These are phyloP conservation scores for Talaromyces thailandensis DNA, from an alignment of 495 filamentous ascomycete genomes.

Conservation along the genomic window DNA sequence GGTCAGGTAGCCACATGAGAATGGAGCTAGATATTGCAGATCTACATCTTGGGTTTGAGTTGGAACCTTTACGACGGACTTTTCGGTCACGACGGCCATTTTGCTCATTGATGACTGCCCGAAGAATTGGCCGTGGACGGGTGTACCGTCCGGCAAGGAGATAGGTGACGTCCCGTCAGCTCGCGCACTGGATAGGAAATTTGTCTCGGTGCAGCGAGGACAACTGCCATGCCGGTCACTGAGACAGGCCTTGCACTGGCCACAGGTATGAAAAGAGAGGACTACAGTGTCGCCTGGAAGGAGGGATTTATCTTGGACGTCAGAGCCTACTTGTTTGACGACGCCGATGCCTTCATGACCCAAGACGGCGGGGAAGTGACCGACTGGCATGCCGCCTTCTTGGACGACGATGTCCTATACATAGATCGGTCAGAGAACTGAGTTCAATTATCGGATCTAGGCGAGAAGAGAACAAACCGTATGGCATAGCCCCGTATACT, in stretches of 20 bases:
- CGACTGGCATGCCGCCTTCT: slow-evolving; percentile 33
- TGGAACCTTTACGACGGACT: slow-evolving; percentile 21
- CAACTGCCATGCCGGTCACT: slow-evolving; percentile 21
- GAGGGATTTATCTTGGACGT: slow-evolving; percentile 27
- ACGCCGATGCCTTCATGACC: slow-evolving; percentile 46
- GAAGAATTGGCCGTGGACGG: slow-evolving; percentile 31
- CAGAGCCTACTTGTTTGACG: slow-evolving; percentile 33
- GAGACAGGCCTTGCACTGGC: slow-evolving; percentile 17
- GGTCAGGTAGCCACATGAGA: slow-evolving; percentile 40
- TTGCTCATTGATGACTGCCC: slow-evolving; percentile 33
- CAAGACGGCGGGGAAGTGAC: slow-evolving; percentile 37
- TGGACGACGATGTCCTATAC: slow-evolving; percentile 26
- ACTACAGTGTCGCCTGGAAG: slow-evolving; percentile 8
- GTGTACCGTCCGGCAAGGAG: slow-evolving; percentile 12
- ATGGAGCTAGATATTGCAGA: slow-evolving; percentile 25
- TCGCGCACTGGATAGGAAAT: slow-evolving; percentile 16
- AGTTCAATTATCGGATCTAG: not conserved
- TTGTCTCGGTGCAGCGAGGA: slow-evolving; percentile 21
- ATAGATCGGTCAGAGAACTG: not conserved
- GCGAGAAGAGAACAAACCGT: slow-evolving; percentile 13
- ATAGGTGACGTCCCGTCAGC: not conserved
- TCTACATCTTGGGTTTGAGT: slow-evolving; percentile 6
- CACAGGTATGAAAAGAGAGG: slow-evolving; percentile 32
- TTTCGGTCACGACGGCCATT: slow-evolving; percentile 25
- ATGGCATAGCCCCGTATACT: slow-evolving; percentile 25